Base-by-base conservation (phyloP, 2,329 filamentous ascomycete genomes). In the Ceratocystis papillata region DNA sequence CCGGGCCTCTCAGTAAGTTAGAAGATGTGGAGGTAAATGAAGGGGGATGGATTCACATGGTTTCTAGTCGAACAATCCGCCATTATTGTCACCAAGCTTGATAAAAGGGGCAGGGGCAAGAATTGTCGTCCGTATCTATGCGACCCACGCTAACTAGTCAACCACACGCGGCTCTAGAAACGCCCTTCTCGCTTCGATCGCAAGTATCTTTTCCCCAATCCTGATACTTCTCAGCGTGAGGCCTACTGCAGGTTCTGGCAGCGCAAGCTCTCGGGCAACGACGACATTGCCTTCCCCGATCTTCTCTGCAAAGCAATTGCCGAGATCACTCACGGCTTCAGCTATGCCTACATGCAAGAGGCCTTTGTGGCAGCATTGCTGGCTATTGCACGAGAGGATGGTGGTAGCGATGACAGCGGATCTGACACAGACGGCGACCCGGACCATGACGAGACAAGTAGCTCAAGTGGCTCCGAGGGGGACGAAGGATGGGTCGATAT, bases 321-420 rank as follows among this genome's bases (percentile, higher is more conserved):
- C 2, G 77, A 78, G 8, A 84, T 87, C 68, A 88, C 84, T 0
- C 74, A 81, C 30, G 79, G 79, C n/a, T 88, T 88, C 73, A 85
- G 82, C 69, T 88, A 88, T 72, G 85, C 85, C 0, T 88, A 87
- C 71, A 80, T 88, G 73, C 85, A 88, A 71, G 86, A 88, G 72
- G 85, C 83, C 0, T 88, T 88, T 71, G 83, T 88, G 0, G 83
- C 84, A 0, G 79, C 82, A 1, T 72, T 88, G 65, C 75, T 88
- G 30, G 79, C 81, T 2, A 81, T 88, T 67, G 85, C 83, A 0
- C 75, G 75, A 2, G 66, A 70, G 5, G 69, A 69, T 0, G 66
- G 50, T n/a, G 70, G 70, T n/a, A 67, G 70, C 10, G 66, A 61
- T 22, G 70, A 70, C n/a, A 67, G 70, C 7, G 68, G 68, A 20